Evolutionary conservation across 345 rosid genomes (phyloP), one percentile per base, ranked within the genome.

Genomic region (Syzygium aromaticum): DNA sequence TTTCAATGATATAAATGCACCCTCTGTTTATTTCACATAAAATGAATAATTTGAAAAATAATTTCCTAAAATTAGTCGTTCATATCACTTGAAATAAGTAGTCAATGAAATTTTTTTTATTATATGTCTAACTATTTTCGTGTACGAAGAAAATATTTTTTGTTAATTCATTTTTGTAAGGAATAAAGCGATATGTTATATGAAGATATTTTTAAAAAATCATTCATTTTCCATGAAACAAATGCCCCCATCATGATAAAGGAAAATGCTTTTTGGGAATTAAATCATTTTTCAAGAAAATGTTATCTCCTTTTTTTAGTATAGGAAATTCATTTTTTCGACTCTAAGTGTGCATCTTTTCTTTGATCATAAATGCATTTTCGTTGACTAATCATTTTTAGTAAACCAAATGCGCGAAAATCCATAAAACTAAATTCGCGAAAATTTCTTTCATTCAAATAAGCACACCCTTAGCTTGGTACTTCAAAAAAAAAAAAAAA

Each of bases 21-120:
- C 1, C 21, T 67, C 19, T 1, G 2, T 5, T 67, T 33, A 67
- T 67, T 30, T 33, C 1, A 2, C 0, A 10, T 1, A 1, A 67
- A 67, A 67, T 19, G 2, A 9, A 33, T 73, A 7, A 73, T 33
- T 33, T 73, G 22, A 22, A 33, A 67, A 11, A 27, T 59, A 27
- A 5, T 59, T 59, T 59, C 0, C 30, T 59, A 59, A 59, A 4
- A n/a, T 5, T 61, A 13, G n/a, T 27, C 33, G 3, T 5, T 13
- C 7, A 27, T 27, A 59, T 59, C 3, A 11, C 3, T 27, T n/a
- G 73, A 61, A 13, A 61, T n/a, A 27, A 12, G 3, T 5, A 61
- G 2, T n/a, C 17, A 61, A n/a, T n/a, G 33, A 61, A 61, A 0
- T 2, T n/a, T 0, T n/a, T 13, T 61, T 61, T 8, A 12, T n/a